Evolutionary conservation across 257 asterid species (phyloP), one percentile per base, ranked within the genome.

Genomic region (Ligustrum vulgare): DNA sequence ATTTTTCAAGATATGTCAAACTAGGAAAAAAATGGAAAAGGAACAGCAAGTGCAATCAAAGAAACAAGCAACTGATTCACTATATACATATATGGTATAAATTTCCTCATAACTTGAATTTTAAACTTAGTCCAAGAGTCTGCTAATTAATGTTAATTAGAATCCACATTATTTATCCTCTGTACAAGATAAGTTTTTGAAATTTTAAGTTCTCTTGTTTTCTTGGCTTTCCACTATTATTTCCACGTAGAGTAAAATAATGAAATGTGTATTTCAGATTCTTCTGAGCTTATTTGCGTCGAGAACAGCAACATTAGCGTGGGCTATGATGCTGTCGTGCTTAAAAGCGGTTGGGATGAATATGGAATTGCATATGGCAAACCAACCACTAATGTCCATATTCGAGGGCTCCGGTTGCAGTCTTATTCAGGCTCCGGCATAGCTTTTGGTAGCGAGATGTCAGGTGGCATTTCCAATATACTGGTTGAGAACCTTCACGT

Each of bases 261-360:
- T 58, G 66, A 22, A 22, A 22, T 22, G 33, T 58, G 33, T 39
- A 32, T 79, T 80, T 64, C 97, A 96, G 99, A 96, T 91, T 96
- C 99, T 2, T 93, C 97, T 0, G 85, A 87, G 54, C 85, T 82
- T 34, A 91, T 96, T 9, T 96, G 99, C 85, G 88, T 96, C 10
- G 97, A 96, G 78, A 88, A 85, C 82, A 87, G 97, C 95, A 96
- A 90, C 86, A 86, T 96, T 25, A 96, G 89, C 86, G 86, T 75
- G 77, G 93, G 98, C 22, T 84, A 87, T 36, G 99, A 96, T 47
- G 92, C 98, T 0, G 74, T 96, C 23, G 86, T 84, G 16, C 91
- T 96, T 34, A 96, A 96, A 82, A 93, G 98, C 70, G 99, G 99
- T 45, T 96, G 99, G 99, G 99, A 96, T 41, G 98, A 96, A 82